These are phyloP conservation scores for Leccinum disarticulatum DNA, from an alignment of 768 basidiomycete genomes.

Conservation along the genomic window DNA sequence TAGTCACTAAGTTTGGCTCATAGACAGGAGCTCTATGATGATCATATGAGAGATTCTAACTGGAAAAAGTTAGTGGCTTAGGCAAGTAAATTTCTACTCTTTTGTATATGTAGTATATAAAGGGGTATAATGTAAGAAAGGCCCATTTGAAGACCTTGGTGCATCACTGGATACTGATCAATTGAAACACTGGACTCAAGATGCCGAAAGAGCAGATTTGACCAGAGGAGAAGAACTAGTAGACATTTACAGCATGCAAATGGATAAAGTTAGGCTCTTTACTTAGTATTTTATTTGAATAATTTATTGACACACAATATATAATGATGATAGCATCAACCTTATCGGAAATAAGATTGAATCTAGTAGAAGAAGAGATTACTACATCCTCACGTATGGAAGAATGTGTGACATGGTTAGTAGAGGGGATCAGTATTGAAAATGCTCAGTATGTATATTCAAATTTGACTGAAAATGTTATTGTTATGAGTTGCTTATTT, in stretches of 20 bases:
- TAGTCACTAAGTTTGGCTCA: constrained; percentile 28
- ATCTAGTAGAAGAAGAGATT: background rate
- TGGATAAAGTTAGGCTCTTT: background rate
- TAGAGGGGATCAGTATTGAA: too few species aligned
- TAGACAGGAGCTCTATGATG: constrained; percentile 21
- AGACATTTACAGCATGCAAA: background rate
- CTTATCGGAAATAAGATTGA: background rate
- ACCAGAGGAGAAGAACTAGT: background rate
- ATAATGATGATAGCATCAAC: background rate
- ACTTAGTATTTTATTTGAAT: background rate
- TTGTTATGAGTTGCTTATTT: too few species aligned
- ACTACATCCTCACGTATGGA: too few species aligned
- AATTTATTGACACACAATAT: too few species aligned
- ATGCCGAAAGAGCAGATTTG: background rate
- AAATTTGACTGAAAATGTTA: too few species aligned
- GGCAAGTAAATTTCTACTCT: background rate
- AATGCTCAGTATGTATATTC: too few species aligned
- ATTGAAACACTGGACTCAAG: background rate
- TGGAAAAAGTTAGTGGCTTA: background rate
- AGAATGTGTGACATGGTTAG: too few species aligned
- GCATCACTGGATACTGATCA: background rate
- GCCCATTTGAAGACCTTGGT: background rate
- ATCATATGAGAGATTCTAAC: constrained; percentile 5
- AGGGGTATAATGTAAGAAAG: background rate
- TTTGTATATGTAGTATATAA: background rate